These are phyloP conservation scores for Tylopilus subfusipes DNA, from an alignment of 768 basidiomycete species.

Conservation along the genomic window DNA sequence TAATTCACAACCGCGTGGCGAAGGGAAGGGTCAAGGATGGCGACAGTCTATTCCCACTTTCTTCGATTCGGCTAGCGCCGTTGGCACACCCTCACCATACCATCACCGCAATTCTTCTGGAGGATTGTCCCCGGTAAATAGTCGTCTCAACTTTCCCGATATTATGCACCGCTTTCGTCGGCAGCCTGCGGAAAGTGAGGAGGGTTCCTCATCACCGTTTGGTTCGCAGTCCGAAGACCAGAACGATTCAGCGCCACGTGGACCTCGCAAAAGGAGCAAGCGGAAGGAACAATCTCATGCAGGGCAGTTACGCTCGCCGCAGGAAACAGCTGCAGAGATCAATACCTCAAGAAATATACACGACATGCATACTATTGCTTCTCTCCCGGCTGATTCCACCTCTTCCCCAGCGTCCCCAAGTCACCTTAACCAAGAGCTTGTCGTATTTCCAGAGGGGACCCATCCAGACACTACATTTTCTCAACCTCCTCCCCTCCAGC, in stretches of 20 bases:
- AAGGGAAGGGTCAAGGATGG: slow-evolving; percentile 32
- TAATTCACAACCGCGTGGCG: slow-evolving; percentile 42
- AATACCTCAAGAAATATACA: slow-evolving; percentile 4
- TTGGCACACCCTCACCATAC: slow-evolving; percentile 35
- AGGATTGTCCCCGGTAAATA: slow-evolving; percentile 43
- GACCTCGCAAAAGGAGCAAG: slow-evolving; percentile 4
- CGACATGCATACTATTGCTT: slow-evolving; percentile 1
- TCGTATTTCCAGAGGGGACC: neutral
- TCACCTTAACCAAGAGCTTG: slow-evolving; percentile 6
- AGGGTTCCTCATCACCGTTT: slow-evolving; percentile 42
- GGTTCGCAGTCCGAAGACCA: slow-evolving; percentile 46
- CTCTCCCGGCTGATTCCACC: slow-evolving; percentile 6
- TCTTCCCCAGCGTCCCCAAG: neutral
- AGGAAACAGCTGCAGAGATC: slow-evolving; percentile 12
- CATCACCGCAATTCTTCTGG: slow-evolving; percentile 25
- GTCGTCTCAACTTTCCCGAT: slow-evolving; percentile 39
- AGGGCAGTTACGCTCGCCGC: slow-evolving; percentile 20
- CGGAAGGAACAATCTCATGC: slow-evolving; percentile 25
- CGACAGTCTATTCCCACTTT: slow-evolving; percentile 27
- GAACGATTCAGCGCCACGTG: slow-evolving; percentile 25
- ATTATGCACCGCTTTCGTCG: slow-evolving; percentile 36
- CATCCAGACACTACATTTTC: neutral
- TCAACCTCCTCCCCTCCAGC: neutral
- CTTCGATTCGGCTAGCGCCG: slow-evolving; percentile 33
- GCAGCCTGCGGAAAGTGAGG: slow-evolving; percentile 42